phyloP scores from a whole-genome alignment of 805 yeast species.

The Pichia deserticola region DNA sequence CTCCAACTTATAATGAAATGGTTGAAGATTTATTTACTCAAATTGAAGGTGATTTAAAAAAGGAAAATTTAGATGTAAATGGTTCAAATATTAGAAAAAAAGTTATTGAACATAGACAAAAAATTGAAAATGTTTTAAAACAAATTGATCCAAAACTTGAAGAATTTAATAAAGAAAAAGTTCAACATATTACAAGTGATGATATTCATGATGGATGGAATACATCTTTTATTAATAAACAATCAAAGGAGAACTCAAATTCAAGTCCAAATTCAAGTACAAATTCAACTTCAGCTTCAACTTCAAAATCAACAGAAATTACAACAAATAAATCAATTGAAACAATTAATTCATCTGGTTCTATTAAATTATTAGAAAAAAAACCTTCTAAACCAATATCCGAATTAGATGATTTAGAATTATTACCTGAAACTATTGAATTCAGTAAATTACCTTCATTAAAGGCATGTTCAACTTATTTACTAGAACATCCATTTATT shows the following conservation, averaged over 20 bases:
- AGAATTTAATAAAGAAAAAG: slow-evolving; percentile 62
- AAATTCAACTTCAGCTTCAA: background rate
- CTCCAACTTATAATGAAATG: slow-evolving; percentile 82
- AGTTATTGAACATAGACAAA: slow-evolving; percentile 55
- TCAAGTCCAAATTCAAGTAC: too few relatives aligned
- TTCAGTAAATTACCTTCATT: slow-evolving; percentile 54
- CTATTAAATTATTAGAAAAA: slow-evolving; percentile 10
- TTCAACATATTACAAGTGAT: slow-evolving; percentile 74
- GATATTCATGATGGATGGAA: slow-evolving; percentile 92
- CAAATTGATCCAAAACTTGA: slow-evolving; percentile 62
- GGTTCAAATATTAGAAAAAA: slow-evolving; percentile 33
- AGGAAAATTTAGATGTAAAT: slow-evolving; percentile 38
- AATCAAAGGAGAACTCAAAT: background rate
- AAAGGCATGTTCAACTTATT: slow-evolving; percentile 41
- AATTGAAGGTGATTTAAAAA: slow-evolving; percentile 51
- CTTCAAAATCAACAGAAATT: background rate
- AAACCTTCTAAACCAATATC: slow-evolving; percentile 28
- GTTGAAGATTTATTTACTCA: slow-evolving; percentile 83
- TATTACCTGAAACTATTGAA: slow-evolving; percentile 56
- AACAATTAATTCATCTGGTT: slow-evolving; percentile 13
- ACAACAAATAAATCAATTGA: background rate
- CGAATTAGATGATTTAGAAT: slow-evolving; percentile 41
- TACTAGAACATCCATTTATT: slow-evolving; percentile 56
- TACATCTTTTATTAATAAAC: slow-evolving; percentile 67
- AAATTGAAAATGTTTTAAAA: slow-evolving; percentile 57